Evolutionary conservation across 345 rosid genomes (phyloP).

Genomic region (Salix caprea): DNA sequence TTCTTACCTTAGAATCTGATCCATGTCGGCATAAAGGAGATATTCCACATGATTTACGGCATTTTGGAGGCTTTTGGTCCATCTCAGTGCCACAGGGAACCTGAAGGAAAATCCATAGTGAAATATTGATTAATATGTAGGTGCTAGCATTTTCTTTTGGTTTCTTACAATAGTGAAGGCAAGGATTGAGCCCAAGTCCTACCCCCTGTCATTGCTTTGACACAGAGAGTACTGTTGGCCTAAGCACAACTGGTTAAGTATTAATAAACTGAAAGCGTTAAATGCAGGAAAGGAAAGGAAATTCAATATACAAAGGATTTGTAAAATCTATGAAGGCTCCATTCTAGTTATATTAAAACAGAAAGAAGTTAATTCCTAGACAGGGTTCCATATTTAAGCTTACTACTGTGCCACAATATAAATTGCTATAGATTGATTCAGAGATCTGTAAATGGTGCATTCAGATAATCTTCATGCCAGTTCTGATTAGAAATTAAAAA

Average conservation of each 20-base stretch:
- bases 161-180: too few relatives aligned
- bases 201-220: too few relatives aligned
- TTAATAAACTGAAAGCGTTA: too few relatives aligned
- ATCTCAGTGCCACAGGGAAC: slow-evolving; percentile 98
- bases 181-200: too few relatives aligned
- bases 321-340: neutral
- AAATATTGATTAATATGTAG: neutral
- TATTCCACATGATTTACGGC: slow-evolving; percentile 65
- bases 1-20: slow-evolving; percentile 56
- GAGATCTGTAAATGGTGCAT: neutral
- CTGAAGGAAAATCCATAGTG: slow-evolving; percentile 34
- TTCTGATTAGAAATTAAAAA: neutral
- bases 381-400: neutral
- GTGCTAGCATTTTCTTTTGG: neutral
- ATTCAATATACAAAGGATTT: neutral
- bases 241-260: too few relatives aligned
- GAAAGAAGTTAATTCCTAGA: neutral
- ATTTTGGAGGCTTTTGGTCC: slow-evolving; percentile 86
- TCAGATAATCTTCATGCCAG: neutral
- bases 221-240: too few relatives aligned
- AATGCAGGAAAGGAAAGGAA: too few relatives aligned
- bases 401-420: neutral
- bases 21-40: slow-evolving; percentile 71
- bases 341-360: neutral
- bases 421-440: neutral